Evolutionary conservation across 495 filamentous ascomycete genomes (phyloP).

Genomic region (Bombardia bombarda): DNA sequence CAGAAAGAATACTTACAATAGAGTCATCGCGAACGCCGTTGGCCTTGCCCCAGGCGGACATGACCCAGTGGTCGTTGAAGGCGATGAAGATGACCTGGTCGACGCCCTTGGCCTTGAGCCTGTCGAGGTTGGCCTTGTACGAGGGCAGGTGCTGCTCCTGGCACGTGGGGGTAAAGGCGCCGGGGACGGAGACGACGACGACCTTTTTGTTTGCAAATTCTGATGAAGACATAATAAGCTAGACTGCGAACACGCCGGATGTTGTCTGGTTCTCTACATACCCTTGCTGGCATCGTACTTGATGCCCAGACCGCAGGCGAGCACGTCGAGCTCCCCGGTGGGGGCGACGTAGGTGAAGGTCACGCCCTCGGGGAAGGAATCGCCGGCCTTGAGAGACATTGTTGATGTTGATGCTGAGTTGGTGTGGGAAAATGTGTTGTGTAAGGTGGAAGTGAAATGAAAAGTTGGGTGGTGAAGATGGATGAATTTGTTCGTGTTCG

Average conservation of each 20-base stretch:
- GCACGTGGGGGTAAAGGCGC: conserved; percentile 94
- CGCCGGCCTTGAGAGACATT: conserved; percentile 76
- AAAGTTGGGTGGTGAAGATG: background rate
- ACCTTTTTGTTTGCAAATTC: conserved; percentile 86
- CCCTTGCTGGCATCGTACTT: conserved; percentile 75
- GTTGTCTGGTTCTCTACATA: conserved; percentile 8
- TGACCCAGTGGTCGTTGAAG: conserved; percentile 86
- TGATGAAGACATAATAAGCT: no score
- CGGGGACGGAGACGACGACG: conserved; percentile 83
- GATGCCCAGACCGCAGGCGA: conserved; percentile 69
- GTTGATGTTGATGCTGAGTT: no score
- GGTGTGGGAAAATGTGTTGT: background rate
- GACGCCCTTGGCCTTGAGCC: conserved; percentile 77
- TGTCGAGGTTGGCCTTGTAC: conserved; percentile 65
- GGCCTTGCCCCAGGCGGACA: conserved; percentile 94
- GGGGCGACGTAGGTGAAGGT: conserved; percentile 74
- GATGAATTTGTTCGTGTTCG: no score
- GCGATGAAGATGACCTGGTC: conserved; percentile 80
- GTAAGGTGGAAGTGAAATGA: background rate
- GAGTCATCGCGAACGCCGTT: conserved; percentile 73
- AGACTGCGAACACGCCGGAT: no score
- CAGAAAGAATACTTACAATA: conserved; percentile 50
- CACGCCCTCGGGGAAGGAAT: conserved; percentile 74
- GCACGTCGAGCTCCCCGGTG: conserved; percentile 55
- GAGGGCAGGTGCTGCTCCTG: conserved; percentile 78